Conservation (phyloP, 2,329 filamentous ascomycete species). For the Dothistroma septosporum region DNA sequence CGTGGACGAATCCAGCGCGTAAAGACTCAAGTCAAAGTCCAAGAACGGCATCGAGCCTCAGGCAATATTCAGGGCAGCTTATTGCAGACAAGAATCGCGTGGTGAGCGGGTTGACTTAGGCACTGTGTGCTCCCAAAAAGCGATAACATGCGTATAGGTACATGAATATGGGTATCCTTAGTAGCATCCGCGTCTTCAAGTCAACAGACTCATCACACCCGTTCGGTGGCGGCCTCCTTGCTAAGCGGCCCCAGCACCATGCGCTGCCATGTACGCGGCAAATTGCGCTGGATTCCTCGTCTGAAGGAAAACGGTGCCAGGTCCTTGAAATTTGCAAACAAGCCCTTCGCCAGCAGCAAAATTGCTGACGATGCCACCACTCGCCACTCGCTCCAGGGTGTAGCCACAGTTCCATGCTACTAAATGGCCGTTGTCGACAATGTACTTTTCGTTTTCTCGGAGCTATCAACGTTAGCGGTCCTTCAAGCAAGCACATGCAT, state of each 20-base stretch:
- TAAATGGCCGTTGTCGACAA: conserved; percentile 67
- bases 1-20: too few species aligned
- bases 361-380: conserved; percentile 87
- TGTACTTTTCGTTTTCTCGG: conserved; percentile 72
- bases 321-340: conserved; percentile 88
- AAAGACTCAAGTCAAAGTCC: too few species aligned
- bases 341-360: conserved; percentile 78
- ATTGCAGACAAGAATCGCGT: too few species aligned
- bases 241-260: conserved; percentile 26
- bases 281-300: conserved; percentile 76
- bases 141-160: too few species aligned
- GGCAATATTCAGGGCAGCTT: too few species aligned
- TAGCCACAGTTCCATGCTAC: conserved; percentile 93
- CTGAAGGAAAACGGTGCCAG: conserved; percentile 87
- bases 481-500: conserved; percentile 6
- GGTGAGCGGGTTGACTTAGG: too few species aligned
- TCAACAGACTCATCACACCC: neutral
- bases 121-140: too few species aligned
- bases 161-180: neutral
- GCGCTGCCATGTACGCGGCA: conserved; percentile 48
- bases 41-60: too few species aligned
- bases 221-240: neutral
- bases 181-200: neutral
- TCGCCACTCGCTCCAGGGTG: conserved; percentile 80
- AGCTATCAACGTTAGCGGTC: conserved; percentile 36